Conservation (phyloP, 176 grass and related monocot genomes). For the Themeda triandra region DNA sequence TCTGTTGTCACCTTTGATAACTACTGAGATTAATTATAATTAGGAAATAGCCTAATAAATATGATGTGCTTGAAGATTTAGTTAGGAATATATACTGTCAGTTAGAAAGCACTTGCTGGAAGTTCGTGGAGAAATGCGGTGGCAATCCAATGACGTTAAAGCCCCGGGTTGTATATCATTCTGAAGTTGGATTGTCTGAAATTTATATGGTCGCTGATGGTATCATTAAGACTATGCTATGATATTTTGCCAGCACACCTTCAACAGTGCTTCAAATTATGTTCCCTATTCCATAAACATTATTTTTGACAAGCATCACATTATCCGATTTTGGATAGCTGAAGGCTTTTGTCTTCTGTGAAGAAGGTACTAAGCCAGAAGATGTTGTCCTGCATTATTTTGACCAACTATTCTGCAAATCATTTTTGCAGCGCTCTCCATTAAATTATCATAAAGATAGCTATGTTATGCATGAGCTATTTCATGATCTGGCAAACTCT, state of each 20-base stretch:
- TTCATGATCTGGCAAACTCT: conserved; percentile 4
- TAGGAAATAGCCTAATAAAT: too few relatives aligned
- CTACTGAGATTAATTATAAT: too few relatives aligned
- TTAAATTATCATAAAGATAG: neutral
- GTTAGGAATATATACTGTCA: neutral
- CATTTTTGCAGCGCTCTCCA: neutral
- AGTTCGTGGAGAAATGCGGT: neutral
- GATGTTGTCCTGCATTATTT: neutral
- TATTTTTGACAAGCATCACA: neutral
- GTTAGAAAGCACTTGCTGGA: neutral
- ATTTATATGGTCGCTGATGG: neutral
- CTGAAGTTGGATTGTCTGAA: neutral
- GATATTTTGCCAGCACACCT: conserved; percentile 7
- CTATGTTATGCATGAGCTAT: conserved; percentile 7
- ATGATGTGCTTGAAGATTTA: neutral
- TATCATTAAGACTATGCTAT: neutral
- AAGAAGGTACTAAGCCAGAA: conserved; percentile 1
- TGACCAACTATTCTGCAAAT: neutral
- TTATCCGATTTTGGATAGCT: neutral
- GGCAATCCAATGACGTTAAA: neutral
- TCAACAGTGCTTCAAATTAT: conserved; percentile 9
- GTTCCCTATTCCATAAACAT: neutral
- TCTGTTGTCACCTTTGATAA: too few relatives aligned
- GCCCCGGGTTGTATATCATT: neutral
- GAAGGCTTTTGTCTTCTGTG: neutral